Evolutionary conservation across 129 eudicot species (phyloP).

Genomic region (Flaveria trinervia): DNA sequence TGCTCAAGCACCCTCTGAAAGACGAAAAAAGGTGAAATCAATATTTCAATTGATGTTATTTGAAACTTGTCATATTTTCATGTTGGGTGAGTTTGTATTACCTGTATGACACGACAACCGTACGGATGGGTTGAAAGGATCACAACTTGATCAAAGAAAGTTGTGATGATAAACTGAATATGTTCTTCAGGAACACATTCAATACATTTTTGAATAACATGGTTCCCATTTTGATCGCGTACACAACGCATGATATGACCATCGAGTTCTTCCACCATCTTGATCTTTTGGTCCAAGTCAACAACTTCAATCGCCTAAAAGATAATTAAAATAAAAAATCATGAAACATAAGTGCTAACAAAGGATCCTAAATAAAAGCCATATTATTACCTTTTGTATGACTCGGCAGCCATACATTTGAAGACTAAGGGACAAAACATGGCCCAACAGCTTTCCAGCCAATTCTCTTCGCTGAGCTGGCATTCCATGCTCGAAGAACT

Average conservation of each 20-base stretch:
- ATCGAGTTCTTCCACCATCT: slow-evolving; percentile 87
- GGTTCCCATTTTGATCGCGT: slow-evolving; percentile 93
- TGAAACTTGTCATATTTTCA: background rate
- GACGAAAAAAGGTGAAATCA: background rate
- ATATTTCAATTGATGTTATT: background rate
- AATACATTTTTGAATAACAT: slow-evolving; percentile 87
- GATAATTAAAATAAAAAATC: background rate
- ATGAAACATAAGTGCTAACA: background rate
- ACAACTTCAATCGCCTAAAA: slow-evolving; percentile 91
- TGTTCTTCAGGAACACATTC: slow-evolving; percentile 92
- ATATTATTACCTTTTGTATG: slow-evolving; percentile 62
- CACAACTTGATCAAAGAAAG: slow-evolving; percentile 84
- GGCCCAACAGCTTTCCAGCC: slow-evolving; percentile 63
- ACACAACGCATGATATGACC: slow-evolving; percentile 93
- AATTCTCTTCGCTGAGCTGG: slow-evolving; percentile 64
- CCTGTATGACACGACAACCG: slow-evolving; percentile 95
- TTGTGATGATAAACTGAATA: slow-evolving; percentile 72
- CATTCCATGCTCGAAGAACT: slow-evolving; percentile 85
- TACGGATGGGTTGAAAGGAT: slow-evolving; percentile 92
- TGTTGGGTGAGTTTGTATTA: background rate
- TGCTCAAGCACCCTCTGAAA: slow-evolving; percentile 76
- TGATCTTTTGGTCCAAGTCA: slow-evolving; percentile 87
- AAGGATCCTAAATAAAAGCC: background rate
- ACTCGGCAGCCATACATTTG: slow-evolving; percentile 85
- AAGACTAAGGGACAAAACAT: slow-evolving; percentile 69